Conservation (phyloP, 2,329 filamentous ascomycete genomes). For the Endothia cerciana region DNA sequence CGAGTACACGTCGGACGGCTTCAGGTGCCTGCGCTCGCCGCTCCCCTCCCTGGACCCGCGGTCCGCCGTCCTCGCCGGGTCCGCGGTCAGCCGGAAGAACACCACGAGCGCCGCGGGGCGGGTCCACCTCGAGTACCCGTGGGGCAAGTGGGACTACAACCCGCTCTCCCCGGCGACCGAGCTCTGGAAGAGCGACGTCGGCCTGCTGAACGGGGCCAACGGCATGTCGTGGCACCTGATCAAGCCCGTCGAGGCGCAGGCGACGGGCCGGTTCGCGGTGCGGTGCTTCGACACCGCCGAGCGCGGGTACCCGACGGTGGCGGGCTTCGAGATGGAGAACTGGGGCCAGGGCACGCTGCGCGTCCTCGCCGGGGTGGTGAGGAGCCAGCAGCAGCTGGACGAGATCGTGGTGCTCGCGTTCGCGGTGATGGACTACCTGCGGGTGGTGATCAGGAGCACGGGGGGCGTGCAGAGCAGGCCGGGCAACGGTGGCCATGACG, state of each 20-base stretch:
- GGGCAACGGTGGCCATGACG: neutral
- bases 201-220: neutral
- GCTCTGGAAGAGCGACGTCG: constrained; percentile 11
- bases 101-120: neutral
- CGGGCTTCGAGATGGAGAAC: constrained; percentile 14
- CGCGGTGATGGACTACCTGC: constrained; percentile 8
- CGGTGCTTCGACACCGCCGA: constrained; percentile 10
- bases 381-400: constrained; percentile 8
- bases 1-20: constrained; percentile 10
- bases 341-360: constrained; percentile 2
- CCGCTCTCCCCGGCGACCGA: constrained; percentile 9
- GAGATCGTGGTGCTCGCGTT: constrained; percentile 8
- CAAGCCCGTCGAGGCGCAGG: constrained; percentile 6
- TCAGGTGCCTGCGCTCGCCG: constrained; percentile 8
- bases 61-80: neutral
- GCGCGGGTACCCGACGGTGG: constrained; percentile 10
- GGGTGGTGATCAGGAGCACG: constrained; percentile 5
- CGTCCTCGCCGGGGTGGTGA: neutral
- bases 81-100: constrained; percentile 6
- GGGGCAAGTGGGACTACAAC: constrained; percentile 16
- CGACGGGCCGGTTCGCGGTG: constrained; percentile 11
- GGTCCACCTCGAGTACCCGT: constrained; percentile 12
- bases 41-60: neutral
- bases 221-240: constrained; percentile 9
- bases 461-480: constrained; percentile 8